Evolutionary conservation across 345 rosid genomes (phyloP).

Genomic region (Draba incana): DNA sequence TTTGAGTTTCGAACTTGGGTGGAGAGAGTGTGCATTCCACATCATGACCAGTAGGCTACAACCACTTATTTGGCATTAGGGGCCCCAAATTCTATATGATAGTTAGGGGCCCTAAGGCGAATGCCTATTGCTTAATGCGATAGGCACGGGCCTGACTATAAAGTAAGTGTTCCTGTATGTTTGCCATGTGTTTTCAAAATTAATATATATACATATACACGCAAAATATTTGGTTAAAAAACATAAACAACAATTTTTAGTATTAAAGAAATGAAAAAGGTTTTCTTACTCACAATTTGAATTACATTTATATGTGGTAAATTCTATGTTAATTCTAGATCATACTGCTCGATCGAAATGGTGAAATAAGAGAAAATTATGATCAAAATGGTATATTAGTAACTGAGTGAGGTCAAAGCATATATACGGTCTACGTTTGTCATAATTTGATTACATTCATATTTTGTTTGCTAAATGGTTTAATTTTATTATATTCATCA

Average conservation of each 20-base stretch:
- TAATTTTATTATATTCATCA: not conserved
- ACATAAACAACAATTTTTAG: too few species aligned
- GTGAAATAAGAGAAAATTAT: not conserved
- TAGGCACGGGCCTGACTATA: not conserved
- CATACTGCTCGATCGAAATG: not conserved
- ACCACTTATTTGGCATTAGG: too few species aligned
- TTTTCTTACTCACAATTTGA: not conserved
- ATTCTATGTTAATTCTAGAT: not conserved
- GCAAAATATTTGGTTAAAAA: not conserved
- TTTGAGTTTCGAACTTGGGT: too few species aligned
- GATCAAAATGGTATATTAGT: not conserved
- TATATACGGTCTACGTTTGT: not conserved
- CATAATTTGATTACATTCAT: too few species aligned
- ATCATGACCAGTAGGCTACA: too few species aligned
- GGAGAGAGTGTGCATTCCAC: too few species aligned
- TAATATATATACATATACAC: not conserved
- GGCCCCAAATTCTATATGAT: too few species aligned
- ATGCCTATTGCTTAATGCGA: too few species aligned
- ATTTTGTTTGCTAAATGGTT: too few species aligned
- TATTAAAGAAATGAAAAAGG: not conserved
- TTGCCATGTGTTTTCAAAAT: constrained; percentile 31
- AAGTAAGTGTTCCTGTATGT: constrained; percentile 13
- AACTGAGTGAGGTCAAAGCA: not conserved
- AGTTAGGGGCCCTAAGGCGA: too few species aligned
- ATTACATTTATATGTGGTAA: not conserved